Evolutionary conservation across 2,329 filamentous ascomycete genomes (phyloP), one percentile per base, ranked within the genome.

Genomic region (Neospermospora avenae): DNA sequence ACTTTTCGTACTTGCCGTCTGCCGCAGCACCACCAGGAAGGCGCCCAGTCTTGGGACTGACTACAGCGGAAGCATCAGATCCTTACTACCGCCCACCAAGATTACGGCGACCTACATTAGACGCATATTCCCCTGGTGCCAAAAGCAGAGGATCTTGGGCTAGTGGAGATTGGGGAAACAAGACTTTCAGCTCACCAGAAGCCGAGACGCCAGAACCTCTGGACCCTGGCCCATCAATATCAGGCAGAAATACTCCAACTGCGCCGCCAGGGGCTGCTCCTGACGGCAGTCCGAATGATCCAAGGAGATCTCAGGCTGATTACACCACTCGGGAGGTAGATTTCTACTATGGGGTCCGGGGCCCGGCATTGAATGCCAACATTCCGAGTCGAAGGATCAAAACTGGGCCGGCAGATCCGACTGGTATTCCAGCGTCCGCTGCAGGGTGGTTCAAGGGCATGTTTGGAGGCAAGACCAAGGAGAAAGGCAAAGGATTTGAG

Each of bases 401-500:
- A 69, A 99, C 95, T 4, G 95, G 95, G 0, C 95, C 95, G 2
- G 92, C 93, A 8, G 93, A 99, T 77, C 95, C 95, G 0, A 96
- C 93, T 39, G 91, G 93, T 0, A 91, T 93, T 0, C 90, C 96
- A 20, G 89, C 91, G 1, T 93, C 90, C 7, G 93, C 95, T 0
- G 89, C 90, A 0, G 91, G 91, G 4, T 99, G 93, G 92, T 85
- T 98, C 74, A 88, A 90, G 67, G 84, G 81, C 55, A 72, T 96
- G 5, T 84, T 96, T 60, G 87, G 87, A 13, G 89, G 88, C 16
- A 96, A 96, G 76, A 91, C 87, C 6, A 97, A 96, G 72, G 93
- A 97, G 66, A 96, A 96, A 75, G 88, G 88, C 66, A 98, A 98
- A 75, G 95, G 95, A 0, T 99, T 99, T 67, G 95, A 98, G 73